Conservation (phyloP, 106 monocot genomes). For the Iris macrosiphon region DNA sequence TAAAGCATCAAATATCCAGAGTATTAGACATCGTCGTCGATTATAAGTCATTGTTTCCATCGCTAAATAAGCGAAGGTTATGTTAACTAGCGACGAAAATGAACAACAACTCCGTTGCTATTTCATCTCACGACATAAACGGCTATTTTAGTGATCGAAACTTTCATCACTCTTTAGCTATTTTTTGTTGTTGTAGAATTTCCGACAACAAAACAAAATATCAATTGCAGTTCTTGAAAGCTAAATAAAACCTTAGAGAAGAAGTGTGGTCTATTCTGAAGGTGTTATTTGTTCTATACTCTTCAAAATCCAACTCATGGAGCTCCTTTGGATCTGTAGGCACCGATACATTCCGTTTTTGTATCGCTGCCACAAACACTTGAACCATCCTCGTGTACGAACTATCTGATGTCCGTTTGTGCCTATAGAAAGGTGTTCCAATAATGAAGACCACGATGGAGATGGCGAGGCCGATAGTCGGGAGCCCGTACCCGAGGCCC, state of each 20-base stretch:
- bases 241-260: constrained; percentile 28
- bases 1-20: background rate
- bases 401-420: constrained; percentile 33
- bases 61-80: no score
- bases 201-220: no score
- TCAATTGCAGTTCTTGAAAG: no score
- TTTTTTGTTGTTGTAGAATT: no score
- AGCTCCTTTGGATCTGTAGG: constrained; percentile 33
- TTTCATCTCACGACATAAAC: no score
- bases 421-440: constrained; percentile 43
- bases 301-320: constrained; percentile 27
- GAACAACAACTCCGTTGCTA: no score
- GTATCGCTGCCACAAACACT: constrained; percentile 37
- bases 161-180: no score
- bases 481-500: constrained; percentile 36
- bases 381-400: constrained; percentile 32
- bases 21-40: no score
- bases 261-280: constrained; percentile 29
- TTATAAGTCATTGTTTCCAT: no score
- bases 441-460: constrained; percentile 22
- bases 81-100: no score
- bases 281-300: constrained; percentile 12
- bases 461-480: constrained; percentile 18
- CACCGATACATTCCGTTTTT: constrained; percentile 27
- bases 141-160: no score